Conservation (phyloP, 2,329 filamentous ascomycete species). For the Fusarium virguliforme region DNA sequence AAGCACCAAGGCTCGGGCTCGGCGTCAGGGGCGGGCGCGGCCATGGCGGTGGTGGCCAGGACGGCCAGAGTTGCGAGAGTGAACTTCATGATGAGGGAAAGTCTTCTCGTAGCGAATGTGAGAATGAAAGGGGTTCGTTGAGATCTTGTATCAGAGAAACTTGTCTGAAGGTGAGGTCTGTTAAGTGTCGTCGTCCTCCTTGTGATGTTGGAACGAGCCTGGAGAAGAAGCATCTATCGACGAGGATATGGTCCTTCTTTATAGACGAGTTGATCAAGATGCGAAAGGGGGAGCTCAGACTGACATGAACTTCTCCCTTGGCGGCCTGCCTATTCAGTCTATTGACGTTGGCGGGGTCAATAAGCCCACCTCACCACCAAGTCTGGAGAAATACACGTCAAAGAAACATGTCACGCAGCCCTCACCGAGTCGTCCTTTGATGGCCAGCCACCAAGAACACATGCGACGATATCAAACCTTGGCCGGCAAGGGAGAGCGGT, state of each 20-base stretch:
- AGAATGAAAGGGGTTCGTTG: conserved; percentile 40
- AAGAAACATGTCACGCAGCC: conserved; percentile 15
- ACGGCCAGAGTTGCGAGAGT: conserved; percentile 48
- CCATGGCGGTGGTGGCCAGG: conserved; percentile 38
- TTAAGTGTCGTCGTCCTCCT: conserved; percentile 37
- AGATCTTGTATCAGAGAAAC: conserved; percentile 18
- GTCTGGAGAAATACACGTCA: conserved; percentile 15
- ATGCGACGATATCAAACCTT: conserved; percentile 21
- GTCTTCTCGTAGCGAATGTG: conserved; percentile 25
- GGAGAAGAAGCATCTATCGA: conserved; percentile 31
- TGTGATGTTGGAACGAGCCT: conserved; percentile 48
- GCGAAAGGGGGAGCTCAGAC: conserved; percentile 3
- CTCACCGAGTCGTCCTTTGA: conserved; percentile 13
- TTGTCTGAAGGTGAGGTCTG: conserved; percentile 39
- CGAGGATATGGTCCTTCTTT: conserved; percentile 32
- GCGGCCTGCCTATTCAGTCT: conserved; percentile 39
- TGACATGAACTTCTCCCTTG: conserved; percentile 10
- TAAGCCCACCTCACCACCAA: conserved; percentile 32
- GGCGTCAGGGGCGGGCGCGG: conserved; percentile 23
- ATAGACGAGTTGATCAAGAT: conserved; percentile 33
- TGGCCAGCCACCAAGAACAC: conserved; percentile 9
- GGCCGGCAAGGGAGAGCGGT: background rate
- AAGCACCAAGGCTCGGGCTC: conserved; percentile 23
- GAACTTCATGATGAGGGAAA: conserved; percentile 51
- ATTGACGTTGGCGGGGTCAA: conserved; percentile 39